Percentiles rank a stretch among this genome's conserved stretches.
Evolutionary conservation across 148 eudicot species (phyloP).

Genomic region (Heliamphora exappendiculata): DNA sequence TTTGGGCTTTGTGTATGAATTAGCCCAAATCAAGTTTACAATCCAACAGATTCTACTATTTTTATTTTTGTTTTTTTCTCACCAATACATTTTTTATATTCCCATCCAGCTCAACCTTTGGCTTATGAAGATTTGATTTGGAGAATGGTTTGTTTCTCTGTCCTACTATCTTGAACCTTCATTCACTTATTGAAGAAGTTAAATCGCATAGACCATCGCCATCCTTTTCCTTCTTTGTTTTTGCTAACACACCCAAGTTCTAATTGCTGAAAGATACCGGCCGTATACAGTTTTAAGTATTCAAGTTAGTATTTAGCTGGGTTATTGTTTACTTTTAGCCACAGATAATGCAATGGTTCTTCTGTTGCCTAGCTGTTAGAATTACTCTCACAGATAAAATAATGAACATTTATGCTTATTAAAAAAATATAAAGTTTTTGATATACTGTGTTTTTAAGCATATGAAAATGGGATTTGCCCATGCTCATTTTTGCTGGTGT

Average conservation of each 20-base stretch:
- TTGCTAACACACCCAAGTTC: no score
- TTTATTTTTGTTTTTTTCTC: constrained; percentile 9
- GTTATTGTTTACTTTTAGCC: background rate
- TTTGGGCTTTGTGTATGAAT: no score
- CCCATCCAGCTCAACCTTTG: constrained; percentile 86
- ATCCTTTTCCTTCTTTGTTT: background rate
- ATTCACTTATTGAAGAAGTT: background rate
- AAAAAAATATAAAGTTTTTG: no score
- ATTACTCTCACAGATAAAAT: no score
- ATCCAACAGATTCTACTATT: no score
- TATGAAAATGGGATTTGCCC: background rate
- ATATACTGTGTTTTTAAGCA: no score
- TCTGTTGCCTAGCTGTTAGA: background rate
- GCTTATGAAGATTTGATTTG: constrained; percentile 88
- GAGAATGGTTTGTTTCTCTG: constrained; percentile 72
- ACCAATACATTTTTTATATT: constrained; percentile 79
- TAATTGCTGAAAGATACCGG: no score
- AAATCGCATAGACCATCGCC: background rate
- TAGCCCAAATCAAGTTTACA: no score
- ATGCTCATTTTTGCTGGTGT: constrained; percentile 8
- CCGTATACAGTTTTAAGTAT: no score
- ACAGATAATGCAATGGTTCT: background rate
- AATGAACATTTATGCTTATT: no score
- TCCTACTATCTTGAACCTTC: background rate
- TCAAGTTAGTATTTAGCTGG: background rate